These are phyloP conservation scores for Melastoma candidum DNA, from an alignment of 441 rosid species.

Conservation along the genomic window DNA sequence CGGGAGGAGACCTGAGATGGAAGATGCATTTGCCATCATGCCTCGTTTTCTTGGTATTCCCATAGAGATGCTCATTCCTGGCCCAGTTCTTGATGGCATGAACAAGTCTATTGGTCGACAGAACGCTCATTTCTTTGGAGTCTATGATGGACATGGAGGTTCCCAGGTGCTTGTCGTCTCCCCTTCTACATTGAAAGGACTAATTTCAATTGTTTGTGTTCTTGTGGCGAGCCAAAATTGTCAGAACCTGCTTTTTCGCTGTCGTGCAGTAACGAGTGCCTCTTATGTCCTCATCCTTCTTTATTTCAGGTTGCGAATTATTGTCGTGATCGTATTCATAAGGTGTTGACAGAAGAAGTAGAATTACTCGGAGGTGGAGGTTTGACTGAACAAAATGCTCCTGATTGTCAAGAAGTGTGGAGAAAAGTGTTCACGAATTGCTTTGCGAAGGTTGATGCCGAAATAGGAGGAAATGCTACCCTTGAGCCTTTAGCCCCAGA, in stretches of 20 bases:
- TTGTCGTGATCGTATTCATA: conserved; percentile 56
- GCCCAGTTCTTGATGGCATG: conserved; percentile 39
- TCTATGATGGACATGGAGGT: conserved; percentile 97
- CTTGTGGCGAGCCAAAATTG: not conserved
- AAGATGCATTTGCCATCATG: conserved; percentile 60
- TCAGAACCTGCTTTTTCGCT: not conserved
- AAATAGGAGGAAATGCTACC: conserved; percentile 48
- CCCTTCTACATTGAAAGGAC: not conserved
- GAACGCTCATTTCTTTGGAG: conserved; percentile 76
- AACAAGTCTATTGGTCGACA: conserved; percentile 37
- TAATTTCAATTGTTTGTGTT: not conserved
- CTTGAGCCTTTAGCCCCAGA: conserved; percentile 69
- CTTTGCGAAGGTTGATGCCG: conserved; percentile 64
- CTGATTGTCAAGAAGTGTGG: conserved; percentile 67
- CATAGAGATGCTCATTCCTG: conserved; percentile 57
- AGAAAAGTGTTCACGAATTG: conserved; percentile 55
- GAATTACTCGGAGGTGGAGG: conserved; percentile 25
- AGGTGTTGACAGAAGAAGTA: conserved; percentile 57
- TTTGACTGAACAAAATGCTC: conserved; percentile 26
- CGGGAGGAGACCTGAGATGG: conserved; percentile 95
- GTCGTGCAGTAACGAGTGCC: conserved; percentile 2
- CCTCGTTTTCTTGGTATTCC: conserved; percentile 61
- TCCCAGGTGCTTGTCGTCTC: conserved; percentile 42
- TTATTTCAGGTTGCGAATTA: conserved; percentile 70
- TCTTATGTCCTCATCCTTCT: conserved; percentile 11